Evolutionary conservation across 352 stramenopile genomes (phyloP).

Genomic region (Phytopythium montanum): DNA sequence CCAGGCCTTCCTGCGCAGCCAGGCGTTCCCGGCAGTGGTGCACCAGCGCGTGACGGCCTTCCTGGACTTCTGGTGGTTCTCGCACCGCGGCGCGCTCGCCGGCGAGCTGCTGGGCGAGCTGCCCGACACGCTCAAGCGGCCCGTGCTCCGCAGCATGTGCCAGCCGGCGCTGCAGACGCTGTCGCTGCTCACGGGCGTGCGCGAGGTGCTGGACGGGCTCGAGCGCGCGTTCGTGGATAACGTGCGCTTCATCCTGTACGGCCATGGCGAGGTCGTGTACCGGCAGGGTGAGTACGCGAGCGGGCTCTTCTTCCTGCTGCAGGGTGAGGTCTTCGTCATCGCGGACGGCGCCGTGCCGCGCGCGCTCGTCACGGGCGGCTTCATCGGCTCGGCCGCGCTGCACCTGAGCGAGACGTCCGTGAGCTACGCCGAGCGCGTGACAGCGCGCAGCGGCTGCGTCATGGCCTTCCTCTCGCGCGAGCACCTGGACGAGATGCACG

Average conservation of each 20-base stretch:
- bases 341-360: constrained; percentile 24
- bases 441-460: constrained; percentile 52
- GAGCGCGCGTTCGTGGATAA: constrained; percentile 51
- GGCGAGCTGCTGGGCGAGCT: constrained; percentile 48
- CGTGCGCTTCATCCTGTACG: constrained; percentile 47
- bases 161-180: constrained; percentile 42
- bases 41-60: constrained; percentile 56
- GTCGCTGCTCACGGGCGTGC: constrained; percentile 31
- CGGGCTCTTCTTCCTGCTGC: constrained; percentile 52
- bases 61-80: constrained; percentile 70
- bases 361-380: constrained; percentile 37
- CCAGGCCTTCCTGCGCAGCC: constrained; percentile 45
- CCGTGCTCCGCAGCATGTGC: constrained; percentile 52
- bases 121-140: constrained; percentile 41
- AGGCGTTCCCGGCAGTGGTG: constrained; percentile 35
- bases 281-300: constrained; percentile 56
- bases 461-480: constrained; percentile 51
- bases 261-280: constrained; percentile 64
- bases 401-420: constrained; percentile 49
- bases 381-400: constrained; percentile 45
- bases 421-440: constrained; percentile 55
- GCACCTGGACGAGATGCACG: constrained; percentile 51
- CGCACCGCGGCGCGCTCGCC: constrained; percentile 45
- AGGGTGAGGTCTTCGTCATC: constrained; percentile 52
- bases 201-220: constrained; percentile 25